Evolutionary conservation across 2,329 filamentous ascomycete species (phyloP), one percentile per base, ranked within the genome.

Genomic region (Claviceps paspali): DNA sequence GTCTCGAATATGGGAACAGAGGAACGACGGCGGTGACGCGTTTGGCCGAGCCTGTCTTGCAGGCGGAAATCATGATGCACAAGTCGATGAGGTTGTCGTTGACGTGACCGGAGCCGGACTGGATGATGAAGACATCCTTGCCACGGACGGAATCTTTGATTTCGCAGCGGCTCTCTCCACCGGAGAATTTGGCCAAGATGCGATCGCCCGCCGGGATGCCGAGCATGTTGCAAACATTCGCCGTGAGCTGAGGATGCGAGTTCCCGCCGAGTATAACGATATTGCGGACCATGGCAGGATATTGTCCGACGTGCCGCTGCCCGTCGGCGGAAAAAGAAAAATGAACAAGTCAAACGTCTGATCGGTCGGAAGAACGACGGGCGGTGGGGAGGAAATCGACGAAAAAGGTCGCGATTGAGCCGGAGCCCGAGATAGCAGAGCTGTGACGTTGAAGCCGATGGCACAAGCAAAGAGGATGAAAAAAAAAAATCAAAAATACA

Each of bases 91-190:
- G 76, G 62, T 93, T 79, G 62, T 98, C 91, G 57, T 98, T 98
- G 62, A 95, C 84, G 51, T 82, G 82, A 45, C 85, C 86, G 49
- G 84, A 84, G 49, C 85, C 86, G 29, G 85, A 91, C 62, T 96
- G 88, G 52, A 98, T 85, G 56, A 96, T 95, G 65, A 92, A 98
- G 57, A 95, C 91, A 75, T 98, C 91, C 60, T 98, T 98, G 49
- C 84, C 91, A 50, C 91, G 82, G 36, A 98, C 91, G 11, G 86
- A 94, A 61, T 98, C 91, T 57, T 87, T 74, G 53, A 98, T 93
- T 61, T 96, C 91, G 45, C 93, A 88, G 38, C 88, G 78, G 48
- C 83, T 93, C 65, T 96, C 91, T 48, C 91, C 91, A 36, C 91
- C 85, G 23, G 86, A 84, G 65, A 98, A 98, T 64, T 95, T 95